Evolutionary conservation across 768 basidiomycete genomes (phyloP).

Genomic region (Tricholomella constricta): DNA sequence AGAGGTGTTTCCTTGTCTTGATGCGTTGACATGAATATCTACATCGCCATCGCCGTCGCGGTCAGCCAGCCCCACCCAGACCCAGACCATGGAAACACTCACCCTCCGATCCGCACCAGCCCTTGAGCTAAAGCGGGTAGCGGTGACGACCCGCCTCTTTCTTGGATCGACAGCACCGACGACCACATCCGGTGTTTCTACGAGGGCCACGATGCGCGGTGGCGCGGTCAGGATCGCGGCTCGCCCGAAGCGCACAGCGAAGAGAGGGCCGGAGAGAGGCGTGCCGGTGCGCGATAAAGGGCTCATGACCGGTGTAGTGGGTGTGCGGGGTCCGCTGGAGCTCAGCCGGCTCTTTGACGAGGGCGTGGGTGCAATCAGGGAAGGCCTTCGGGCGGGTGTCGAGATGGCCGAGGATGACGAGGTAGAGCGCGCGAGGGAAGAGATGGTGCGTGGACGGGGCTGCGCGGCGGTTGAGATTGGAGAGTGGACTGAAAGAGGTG

Average conservation of each 20-base stretch:
- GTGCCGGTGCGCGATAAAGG: constrained; percentile 46
- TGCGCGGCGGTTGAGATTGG: constrained; percentile 21
- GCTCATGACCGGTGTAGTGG: constrained; percentile 46
- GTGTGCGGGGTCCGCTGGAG: constrained; percentile 19
- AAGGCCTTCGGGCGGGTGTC: constrained; percentile 43
- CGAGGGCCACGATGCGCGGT: constrained; percentile 79
- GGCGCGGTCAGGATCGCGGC: constrained; percentile 80
- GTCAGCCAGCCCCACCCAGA: constrained; percentile 2
- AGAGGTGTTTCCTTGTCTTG: constrained; percentile 47
- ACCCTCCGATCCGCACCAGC: constrained; percentile 83
- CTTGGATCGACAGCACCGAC: constrained; percentile 85
- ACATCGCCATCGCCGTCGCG: constrained; percentile 1
- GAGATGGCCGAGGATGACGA: constrained; percentile 37
- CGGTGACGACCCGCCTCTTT: constrained; percentile 83
- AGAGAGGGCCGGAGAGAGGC: constrained; percentile 36
- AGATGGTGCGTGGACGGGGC: constrained; percentile 47
- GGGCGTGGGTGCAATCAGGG: constrained; percentile 32
- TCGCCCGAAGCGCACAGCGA: constrained; percentile 59
- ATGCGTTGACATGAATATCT: constrained; percentile 88
- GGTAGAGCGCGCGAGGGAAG: constrained; percentile 56
- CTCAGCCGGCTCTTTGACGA: constrained; percentile 43
- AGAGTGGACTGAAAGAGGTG: constrained; percentile 18
- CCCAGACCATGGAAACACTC: constrained; percentile 35
- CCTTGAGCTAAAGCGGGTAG: constrained; percentile 85
- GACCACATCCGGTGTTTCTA: constrained; percentile 88